Percentiles rank a stretch among this genome's conserved stretches.
Conservation (phyloP, 352 stramenopile species). For the Globisporangium perplexum region DNA sequence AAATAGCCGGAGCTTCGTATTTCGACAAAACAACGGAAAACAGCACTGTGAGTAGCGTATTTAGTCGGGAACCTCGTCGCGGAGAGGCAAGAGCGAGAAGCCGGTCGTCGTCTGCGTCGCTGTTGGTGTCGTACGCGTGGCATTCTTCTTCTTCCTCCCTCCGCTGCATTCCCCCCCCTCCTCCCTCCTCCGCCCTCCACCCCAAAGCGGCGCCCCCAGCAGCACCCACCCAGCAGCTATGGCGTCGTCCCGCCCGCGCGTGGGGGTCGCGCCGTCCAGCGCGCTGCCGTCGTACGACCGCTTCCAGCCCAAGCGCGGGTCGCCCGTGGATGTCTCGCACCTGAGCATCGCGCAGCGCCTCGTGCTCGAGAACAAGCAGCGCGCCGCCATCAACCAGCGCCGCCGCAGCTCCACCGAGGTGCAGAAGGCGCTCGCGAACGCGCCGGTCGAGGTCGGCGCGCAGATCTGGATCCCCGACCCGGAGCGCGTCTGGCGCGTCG, state of each 20-base stretch:
- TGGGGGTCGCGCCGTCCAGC: slow-evolving; percentile 57
- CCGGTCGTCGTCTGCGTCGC: no score
- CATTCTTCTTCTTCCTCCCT: no score
- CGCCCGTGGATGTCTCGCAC: slow-evolving; percentile 48
- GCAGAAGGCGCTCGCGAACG: slow-evolving; percentile 50
- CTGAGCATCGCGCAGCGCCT: slow-evolving; percentile 79
- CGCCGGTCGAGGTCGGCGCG: slow-evolving; percentile 66
- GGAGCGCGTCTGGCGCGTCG: slow-evolving; percentile 78
- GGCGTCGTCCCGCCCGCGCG: slow-evolving; percentile 30
- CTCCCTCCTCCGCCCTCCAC: no score
- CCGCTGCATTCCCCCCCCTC: no score
- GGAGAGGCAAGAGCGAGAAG: no score
- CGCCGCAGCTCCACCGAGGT: slow-evolving; percentile 72
- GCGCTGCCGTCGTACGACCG: slow-evolving; percentile 73
- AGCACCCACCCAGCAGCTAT: neutral
- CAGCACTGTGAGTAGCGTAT: no score
- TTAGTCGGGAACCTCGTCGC: no score
- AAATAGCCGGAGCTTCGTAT: no score
- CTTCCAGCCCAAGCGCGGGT: slow-evolving; percentile 59
- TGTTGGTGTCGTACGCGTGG: no score
- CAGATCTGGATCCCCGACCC: slow-evolving; percentile 86
- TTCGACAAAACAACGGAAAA: no score
- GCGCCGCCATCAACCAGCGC: slow-evolving; percentile 49
- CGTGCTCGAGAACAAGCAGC: slow-evolving; percentile 83
- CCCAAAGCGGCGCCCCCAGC: no score